phyloP scores from a whole-genome alignment of 305 asterid species.

The Lippia alba region DNA sequence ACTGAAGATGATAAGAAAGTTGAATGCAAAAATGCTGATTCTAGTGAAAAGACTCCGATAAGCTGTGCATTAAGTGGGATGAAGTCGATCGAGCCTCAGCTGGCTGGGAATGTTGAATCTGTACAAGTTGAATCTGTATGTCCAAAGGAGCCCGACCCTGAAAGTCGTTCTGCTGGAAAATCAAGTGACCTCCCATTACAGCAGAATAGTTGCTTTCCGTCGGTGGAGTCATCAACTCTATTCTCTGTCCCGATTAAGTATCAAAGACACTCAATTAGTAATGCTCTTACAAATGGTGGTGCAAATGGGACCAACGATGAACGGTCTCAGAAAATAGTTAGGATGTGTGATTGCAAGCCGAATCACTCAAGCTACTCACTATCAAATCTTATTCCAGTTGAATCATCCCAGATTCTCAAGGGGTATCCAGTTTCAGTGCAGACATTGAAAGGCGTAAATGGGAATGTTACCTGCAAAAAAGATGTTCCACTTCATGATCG shows the following conservation, averaged over 20 bases:
- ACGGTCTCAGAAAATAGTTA: slow-evolving; percentile 41
- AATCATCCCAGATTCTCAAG: slow-evolving; percentile 55
- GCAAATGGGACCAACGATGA: slow-evolving; percentile 39
- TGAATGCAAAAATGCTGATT: slow-evolving; percentile 40
- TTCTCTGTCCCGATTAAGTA: slow-evolving; percentile 56
- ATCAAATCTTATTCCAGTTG: slow-evolving; percentile 49
- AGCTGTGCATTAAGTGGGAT: slow-evolving; percentile 39
- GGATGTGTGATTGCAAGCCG: slow-evolving; percentile 46
- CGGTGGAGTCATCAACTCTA: slow-evolving; percentile 46
- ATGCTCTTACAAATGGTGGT: slow-evolving; percentile 41
- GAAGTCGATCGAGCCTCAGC: slow-evolving; percentile 34
- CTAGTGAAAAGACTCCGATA: slow-evolving; percentile 38
- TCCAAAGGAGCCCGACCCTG: slow-evolving; percentile 38
- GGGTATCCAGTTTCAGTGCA: slow-evolving; percentile 64
- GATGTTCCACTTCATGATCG: slow-evolving; percentile 45
- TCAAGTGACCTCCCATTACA: slow-evolving; percentile 41
- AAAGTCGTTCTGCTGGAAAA: slow-evolving; percentile 38
- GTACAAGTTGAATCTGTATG: slow-evolving; percentile 46
- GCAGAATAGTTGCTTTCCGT: slow-evolving; percentile 41
- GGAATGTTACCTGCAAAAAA: slow-evolving; percentile 48
- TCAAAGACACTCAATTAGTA: slow-evolving; percentile 45
- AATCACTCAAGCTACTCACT: slow-evolving; percentile 41
- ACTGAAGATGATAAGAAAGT: slow-evolving; percentile 37
- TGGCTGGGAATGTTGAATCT: slow-evolving; percentile 37
- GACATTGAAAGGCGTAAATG: slow-evolving; percentile 46